Evolutionary conservation across 148 eudicot genomes (phyloP).

Genomic region (Amaranthus palmeri): DNA sequence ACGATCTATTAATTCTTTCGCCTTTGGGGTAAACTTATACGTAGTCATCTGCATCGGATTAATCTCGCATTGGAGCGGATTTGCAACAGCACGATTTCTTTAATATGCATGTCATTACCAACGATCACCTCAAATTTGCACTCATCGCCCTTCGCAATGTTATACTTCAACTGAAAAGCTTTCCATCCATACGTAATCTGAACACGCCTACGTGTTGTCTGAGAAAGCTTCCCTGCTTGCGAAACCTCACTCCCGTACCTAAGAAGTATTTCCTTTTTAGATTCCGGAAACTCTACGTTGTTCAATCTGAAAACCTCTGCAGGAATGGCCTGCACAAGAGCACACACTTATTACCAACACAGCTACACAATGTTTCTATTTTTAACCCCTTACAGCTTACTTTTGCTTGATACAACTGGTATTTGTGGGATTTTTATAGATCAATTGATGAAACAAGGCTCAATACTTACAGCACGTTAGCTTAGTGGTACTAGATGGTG

Average conservation of each 20-base stretch:
- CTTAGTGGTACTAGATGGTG: no score
- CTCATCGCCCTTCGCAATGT: conserved; percentile 9
- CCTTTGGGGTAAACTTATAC: no score
- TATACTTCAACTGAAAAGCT: background rate
- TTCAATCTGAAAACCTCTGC: background rate
- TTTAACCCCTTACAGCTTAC: background rate
- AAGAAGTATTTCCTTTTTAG: background rate
- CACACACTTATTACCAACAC: no score
- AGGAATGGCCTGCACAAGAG: conserved; percentile 10
- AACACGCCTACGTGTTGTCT: background rate
- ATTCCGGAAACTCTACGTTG: background rate
- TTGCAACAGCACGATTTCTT: conserved; percentile 10
- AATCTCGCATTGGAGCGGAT: background rate
- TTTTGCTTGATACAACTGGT: no score
- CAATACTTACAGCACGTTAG: no score
- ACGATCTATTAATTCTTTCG: no score
- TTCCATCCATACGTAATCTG: conserved; percentile 7
- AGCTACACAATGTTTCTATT: no score
- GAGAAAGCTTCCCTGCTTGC: background rate
- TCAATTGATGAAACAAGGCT: background rate
- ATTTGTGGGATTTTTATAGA: background rate
- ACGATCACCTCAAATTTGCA: conserved; percentile 9
- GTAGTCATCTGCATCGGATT: no score
- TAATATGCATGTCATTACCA: background rate
- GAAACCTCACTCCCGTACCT: background rate